A percentile compares a stretch with the other conserved stretches of the same genome.
Evolutionary conservation across 2,329 filamentous ascomycete species (phyloP).

Genomic region (Claviceps paspali): DNA sequence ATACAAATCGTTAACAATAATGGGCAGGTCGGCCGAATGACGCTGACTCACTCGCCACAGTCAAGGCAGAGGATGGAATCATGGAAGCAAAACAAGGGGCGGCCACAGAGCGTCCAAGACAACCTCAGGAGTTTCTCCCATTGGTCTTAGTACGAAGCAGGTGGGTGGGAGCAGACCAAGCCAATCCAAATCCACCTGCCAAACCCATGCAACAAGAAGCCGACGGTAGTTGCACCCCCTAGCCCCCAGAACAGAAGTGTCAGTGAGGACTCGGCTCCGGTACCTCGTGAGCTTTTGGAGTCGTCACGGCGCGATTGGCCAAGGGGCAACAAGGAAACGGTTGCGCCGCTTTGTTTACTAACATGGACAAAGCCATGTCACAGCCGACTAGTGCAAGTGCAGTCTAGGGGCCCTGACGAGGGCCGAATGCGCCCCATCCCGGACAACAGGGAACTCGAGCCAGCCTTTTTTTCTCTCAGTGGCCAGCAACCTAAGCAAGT

Average conservation of each 20-base stretch:
- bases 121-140: conserved; percentile 4
- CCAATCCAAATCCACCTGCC: too few relatives aligned
- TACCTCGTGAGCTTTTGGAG: not conserved
- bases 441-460: not conserved
- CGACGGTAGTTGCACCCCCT: conserved; percentile 4
- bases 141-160: conserved; percentile 3
- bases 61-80: not conserved
- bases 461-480: too few relatives aligned
- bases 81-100: conserved; percentile 1
- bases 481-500: too few relatives aligned
- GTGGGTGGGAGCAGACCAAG: conserved; percentile 1
- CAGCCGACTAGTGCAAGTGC: not conserved
- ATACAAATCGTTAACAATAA: too few relatives aligned
- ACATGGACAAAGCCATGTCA: not conserved
- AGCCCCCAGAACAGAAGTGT: not conserved
- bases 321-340: too few relatives aligned
- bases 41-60: not conserved
- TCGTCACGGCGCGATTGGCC: too few relatives aligned
- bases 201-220: conserved; percentile 2
- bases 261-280: not conserved
- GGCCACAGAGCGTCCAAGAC: not conserved
- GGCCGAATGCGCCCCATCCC: not conserved
- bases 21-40: conserved; percentile 1
- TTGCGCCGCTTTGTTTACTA: not conserved
- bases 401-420: not conserved